Base-by-base conservation (phyloP, 2,329 filamentous ascomycete genomes). In the Ceratocystis cubensis region DNA sequence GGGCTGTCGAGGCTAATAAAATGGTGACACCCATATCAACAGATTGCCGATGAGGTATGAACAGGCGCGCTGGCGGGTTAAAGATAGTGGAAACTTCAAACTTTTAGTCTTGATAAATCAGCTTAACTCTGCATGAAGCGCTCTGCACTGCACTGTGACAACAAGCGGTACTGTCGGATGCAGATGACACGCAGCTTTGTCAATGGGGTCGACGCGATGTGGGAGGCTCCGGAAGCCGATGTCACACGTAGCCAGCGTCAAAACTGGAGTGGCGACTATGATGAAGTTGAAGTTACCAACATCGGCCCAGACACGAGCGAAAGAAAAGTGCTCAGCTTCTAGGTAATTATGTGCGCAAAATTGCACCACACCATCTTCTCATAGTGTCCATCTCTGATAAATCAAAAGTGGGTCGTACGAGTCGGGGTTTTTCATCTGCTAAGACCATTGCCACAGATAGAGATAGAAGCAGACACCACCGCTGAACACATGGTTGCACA, bases 361-460 rank as follows among this genome's bases (percentile, higher is more conserved):
- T 37, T 33, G 22, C 56, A 30, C 56, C 25, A 37, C 17, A 13
- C 50, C 50, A 56, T 56, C 50, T 56, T 25, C 20, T 22, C 20
- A 56, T 56, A 8, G 8, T 25, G 20, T 25, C 3, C 17, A 8
- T n/a, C 28, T 20, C 2, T 33, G 25, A 30, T 22, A 33, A 57
- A 57, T 15, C 56, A 59, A 59, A 59, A 59, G 56, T 59, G 56
- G 56, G 56, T 28, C 56, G 28, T n/a, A n/a, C 17, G 28, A 59
- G 56, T 59, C 28, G 5, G 56, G 33, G 56, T 59, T 59, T 59
- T 59, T n/a, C 15, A 4, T 59, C 37, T 41, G 28, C 56, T 37
- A 59, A 7, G 56, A 20, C 56, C 28, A 59, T 33, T 59, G 25
- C 8, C 48, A 25, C 48, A 22, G 22, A 22, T 22, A 22, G 22